Evolutionary conservation across 345 rosid genomes (phyloP).

Genomic region (Isatis tinctoria): DNA sequence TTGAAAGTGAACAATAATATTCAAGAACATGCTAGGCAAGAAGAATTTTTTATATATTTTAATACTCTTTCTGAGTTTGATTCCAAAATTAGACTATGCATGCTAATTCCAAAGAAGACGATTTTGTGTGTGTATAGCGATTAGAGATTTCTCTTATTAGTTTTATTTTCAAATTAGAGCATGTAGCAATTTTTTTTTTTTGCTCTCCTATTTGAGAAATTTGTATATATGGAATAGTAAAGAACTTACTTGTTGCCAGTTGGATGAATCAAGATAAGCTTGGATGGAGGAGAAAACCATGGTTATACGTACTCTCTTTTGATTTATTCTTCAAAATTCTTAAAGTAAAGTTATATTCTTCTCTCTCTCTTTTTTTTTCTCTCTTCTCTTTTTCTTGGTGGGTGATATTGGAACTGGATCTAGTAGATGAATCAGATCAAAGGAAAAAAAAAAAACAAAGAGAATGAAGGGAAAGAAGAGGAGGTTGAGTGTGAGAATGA

Average conservation of each 20-base stretch:
- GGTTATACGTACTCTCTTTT: conserved; percentile 37
- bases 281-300: conserved; percentile 93
- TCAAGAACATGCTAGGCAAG: conserved; percentile 32
- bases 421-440: conserved; percentile 52
- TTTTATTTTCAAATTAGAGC: not conserved
- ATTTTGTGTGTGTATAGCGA: not conserved
- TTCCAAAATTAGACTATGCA: not conserved
- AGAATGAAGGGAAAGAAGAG: conserved; percentile 30
- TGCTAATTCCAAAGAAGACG: conserved; percentile 1
- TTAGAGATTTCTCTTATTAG: not conserved
- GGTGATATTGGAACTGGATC: conserved; percentile 11
- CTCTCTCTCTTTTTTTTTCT: not conserved
- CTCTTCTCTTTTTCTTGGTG: not conserved
- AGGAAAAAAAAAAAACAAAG: conserved; percentile 23
- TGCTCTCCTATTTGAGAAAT: conserved; percentile 27
- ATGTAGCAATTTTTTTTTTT: not conserved
- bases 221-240: conserved; percentile 16
- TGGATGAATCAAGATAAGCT: conserved; percentile 95
- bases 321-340: conserved; percentile 34
- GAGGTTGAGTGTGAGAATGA: conserved; percentile 38
- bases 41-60: conserved; percentile 34
- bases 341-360: conserved; percentile 16
- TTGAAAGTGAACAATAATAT: conserved; percentile 50
- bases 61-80: conserved; percentile 27
- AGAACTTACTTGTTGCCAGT: conserved; percentile 88